A percentile compares a stretch with the other conserved stretches of the same genome.
Conservation (phyloP, 2,329 filamentous ascomycete species). For the Magnaporthales sp. region DNA sequence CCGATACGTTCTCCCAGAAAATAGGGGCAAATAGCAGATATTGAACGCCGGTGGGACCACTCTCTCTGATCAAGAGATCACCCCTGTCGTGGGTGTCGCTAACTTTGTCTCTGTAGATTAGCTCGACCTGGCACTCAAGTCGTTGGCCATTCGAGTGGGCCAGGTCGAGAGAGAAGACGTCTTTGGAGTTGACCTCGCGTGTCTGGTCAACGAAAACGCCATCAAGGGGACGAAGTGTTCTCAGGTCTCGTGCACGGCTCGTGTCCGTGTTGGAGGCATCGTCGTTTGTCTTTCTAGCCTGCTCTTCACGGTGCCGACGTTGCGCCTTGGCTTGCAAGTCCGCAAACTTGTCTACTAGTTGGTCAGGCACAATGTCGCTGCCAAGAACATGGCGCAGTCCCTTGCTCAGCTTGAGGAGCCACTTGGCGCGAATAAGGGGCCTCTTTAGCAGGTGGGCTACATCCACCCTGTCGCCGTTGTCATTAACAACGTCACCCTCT, state of each 20-base stretch:
- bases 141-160: conserved; percentile 84
- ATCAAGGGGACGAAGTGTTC: conserved; percentile 63
- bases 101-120: conserved; percentile 76
- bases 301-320: conserved; percentile 52
- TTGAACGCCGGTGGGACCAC: conserved; percentile 57
- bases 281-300: conserved; percentile 71
- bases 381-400: conserved; percentile 28
- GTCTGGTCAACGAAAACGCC: conserved; percentile 64
- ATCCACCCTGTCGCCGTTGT: conserved; percentile 81
- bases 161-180: conserved; percentile 80
- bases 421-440: conserved; percentile 79
- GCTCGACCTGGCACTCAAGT: conserved; percentile 79
- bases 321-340: conserved; percentile 68
- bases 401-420: conserved; percentile 76
- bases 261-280: conserved; percentile 78
- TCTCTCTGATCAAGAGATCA: conserved; percentile 87
- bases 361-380: conserved; percentile 43
- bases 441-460: conserved; percentile 89
- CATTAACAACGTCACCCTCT: conserved; percentile 59
- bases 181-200: conserved; percentile 79
- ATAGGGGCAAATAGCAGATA: conserved; percentile 93
- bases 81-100: conserved; percentile 58
- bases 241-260: conserved; percentile 68
- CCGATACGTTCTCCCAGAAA: conserved; percentile 64
- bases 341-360: conserved; percentile 56